Percentiles rank a stretch among this genome's conserved stretches.
phyloP scores from a whole-genome alignment of 352 stramenopile genomes.

The Pythium rishiriense region DNA sequence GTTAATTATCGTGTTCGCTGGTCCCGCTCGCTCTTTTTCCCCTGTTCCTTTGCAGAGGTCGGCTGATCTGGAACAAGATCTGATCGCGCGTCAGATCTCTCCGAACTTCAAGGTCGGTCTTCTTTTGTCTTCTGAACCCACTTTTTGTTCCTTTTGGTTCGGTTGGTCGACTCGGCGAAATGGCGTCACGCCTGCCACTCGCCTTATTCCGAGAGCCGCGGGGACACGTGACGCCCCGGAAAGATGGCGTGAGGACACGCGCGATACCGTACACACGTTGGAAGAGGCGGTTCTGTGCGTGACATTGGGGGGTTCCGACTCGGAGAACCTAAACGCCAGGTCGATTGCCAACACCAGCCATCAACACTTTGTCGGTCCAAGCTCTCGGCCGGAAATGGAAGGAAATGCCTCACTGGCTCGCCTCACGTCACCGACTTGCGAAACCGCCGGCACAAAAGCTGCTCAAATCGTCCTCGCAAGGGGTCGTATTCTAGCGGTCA shows the following conservation, averaged over 20 bases:
- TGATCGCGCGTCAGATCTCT: neutral
- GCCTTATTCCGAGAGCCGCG: neutral
- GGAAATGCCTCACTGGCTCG: too few species aligned
- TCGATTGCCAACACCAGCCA: neutral
- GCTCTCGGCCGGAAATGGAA: neutral
- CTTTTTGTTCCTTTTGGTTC: neutral
- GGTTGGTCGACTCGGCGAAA: neutral
- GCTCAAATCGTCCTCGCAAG: neutral
- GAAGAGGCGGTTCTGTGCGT: neutral
- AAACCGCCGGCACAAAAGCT: neutral
- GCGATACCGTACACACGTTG: neutral
- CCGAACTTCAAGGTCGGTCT: conserved; percentile 7
- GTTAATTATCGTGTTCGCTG: neutral
- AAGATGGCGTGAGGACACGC: conserved; percentile 9
- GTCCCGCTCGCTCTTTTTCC: neutral
- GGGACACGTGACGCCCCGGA: neutral
- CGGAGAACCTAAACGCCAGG: neutral
- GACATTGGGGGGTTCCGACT: neutral
- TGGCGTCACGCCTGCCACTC: neutral
- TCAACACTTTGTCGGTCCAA: neutral
- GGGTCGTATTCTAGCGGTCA: neutral
- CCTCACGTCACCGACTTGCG: neutral
- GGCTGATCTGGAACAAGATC: conserved; percentile 10
- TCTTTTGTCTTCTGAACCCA: neutral
- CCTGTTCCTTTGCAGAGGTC: neutral